Conservation (phyloP, 768 basidiomycete genomes). For the Leucosporidium creatinivorum region DNA sequence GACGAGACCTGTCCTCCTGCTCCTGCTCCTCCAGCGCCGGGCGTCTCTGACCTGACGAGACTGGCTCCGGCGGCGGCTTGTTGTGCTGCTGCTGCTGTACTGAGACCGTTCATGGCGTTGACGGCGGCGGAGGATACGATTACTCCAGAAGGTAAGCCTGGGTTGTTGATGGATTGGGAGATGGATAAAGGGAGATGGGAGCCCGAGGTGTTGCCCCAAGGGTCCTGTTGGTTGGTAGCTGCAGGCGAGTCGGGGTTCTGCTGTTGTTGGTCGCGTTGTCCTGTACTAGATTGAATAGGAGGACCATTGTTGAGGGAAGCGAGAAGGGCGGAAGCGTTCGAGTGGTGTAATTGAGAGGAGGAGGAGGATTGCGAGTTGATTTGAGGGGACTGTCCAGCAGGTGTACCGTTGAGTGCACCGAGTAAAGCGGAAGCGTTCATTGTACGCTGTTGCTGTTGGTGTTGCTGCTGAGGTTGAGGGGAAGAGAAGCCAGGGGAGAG, state of each 20-base stretch:
- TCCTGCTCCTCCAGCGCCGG: slow-evolving; percentile 18
- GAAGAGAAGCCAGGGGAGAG: no score
- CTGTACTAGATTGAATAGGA: no score
- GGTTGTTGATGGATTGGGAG: slow-evolving; percentile 40
- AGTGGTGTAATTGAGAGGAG: neutral
- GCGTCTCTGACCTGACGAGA: slow-evolving; percentile 28
- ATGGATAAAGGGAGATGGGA: slow-evolving; percentile 20
- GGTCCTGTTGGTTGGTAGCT: slow-evolving; percentile 1
- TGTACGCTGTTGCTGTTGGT: neutral
- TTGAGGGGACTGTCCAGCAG: neutral
- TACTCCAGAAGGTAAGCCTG: slow-evolving; percentile 34
- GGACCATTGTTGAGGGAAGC: slow-evolving; percentile 27
- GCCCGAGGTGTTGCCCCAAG: neutral
- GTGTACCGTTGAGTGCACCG: neutral
- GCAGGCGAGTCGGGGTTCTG: neutral
- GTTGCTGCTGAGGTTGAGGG: no score
- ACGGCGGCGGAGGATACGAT: slow-evolving; percentile 31
- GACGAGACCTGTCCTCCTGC: slow-evolving; percentile 5
- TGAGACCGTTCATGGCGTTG: slow-evolving; percentile 28
- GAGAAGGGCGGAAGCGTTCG: slow-evolving; percentile 22
- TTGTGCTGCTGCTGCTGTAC: slow-evolving; percentile 8
- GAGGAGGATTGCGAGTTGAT: neutral
- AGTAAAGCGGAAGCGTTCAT: neutral
- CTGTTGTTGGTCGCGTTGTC: neutral
- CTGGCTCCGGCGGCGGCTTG: slow-evolving; percentile 8